These are phyloP conservation scores for Nephelium lappaceum DNA, from an alignment of 345 rosid genomes.

Conservation along the genomic window DNA sequence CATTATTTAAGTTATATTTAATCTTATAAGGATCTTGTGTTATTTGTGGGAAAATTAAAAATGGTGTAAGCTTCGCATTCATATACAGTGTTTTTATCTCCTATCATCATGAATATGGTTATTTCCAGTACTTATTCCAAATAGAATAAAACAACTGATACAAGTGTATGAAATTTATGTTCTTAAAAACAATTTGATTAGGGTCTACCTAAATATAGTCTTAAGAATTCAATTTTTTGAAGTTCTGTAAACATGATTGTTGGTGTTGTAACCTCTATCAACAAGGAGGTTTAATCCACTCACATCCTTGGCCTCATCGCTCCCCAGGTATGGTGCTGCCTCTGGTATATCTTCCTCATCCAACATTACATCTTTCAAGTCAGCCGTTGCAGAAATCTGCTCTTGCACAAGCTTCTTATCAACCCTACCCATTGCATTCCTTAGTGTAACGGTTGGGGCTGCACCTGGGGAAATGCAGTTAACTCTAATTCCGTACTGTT, in stretches of 20 bases:
- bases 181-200: not conserved
- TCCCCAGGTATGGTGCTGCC: conserved; percentile 22
- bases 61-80: not conserved
- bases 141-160: not conserved
- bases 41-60: not conserved
- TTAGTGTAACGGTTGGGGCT: not conserved
- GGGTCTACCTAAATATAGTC: not conserved
- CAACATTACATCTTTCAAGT: conserved; percentile 8
- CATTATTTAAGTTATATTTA: not conserved
- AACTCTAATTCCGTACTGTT: conserved; percentile 28
- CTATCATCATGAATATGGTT: not conserved
- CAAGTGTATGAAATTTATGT: not conserved
- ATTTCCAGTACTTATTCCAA: not conserved
- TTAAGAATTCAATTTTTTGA: not conserved
- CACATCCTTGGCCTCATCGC: conserved; percentile 26
- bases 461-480: conserved; percentile 25
- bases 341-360: conserved; percentile 28
- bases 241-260: conserved; percentile 9
- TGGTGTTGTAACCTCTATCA: conserved; percentile 18
- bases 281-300: conserved; percentile 24
- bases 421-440: not conserved
- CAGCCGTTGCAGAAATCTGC: not conserved
- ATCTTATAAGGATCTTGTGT: not conserved
- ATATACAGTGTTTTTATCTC: not conserved
- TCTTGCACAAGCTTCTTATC: not conserved